Conservation (phyloP, 176 grass and related monocot species). For the Ensete glaucum region DNA sequence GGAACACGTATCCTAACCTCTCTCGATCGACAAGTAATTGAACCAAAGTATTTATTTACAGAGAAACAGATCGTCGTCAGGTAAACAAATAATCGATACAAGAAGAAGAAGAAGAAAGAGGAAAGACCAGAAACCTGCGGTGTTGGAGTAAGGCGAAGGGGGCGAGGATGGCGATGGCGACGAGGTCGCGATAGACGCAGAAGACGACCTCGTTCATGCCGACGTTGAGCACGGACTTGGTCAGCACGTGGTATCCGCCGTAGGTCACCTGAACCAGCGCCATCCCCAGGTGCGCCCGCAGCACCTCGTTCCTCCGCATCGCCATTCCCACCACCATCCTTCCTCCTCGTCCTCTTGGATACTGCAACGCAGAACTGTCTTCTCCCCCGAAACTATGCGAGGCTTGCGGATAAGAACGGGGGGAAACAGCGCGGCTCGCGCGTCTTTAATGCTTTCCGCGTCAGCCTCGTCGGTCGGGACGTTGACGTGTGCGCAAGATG, state of each 20-base stretch:
- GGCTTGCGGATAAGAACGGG: no score
- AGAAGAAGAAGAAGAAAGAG: neutral
- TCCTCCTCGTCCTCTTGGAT: neutral
- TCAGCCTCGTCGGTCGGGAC: no score
- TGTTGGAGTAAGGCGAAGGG: conserved; percentile 54
- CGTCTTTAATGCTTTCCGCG: no score
- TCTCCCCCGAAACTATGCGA: no score
- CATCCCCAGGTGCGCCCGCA: conserved; percentile 54
- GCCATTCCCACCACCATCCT: neutral
- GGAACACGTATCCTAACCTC: neutral
- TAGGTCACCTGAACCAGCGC: conserved; percentile 43
- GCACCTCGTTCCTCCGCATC: conserved; percentile 16
- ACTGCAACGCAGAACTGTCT: no score
- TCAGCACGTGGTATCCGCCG: conserved; percentile 76
- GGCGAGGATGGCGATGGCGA: conserved; percentile 60
- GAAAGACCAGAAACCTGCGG: neutral
- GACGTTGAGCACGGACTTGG: conserved; percentile 69
- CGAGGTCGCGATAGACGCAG: conserved; percentile 65
- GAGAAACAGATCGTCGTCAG: no score
- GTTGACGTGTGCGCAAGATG: no score
- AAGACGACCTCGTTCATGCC: conserved; percentile 78
- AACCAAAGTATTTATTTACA: no score
- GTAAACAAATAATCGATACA: neutral
- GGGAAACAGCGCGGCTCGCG: no score
- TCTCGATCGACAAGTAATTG: neutral